Base-by-base conservation (phyloP, 2,329 filamentous ascomycete genomes). In the Acarospora socialis region DNA sequence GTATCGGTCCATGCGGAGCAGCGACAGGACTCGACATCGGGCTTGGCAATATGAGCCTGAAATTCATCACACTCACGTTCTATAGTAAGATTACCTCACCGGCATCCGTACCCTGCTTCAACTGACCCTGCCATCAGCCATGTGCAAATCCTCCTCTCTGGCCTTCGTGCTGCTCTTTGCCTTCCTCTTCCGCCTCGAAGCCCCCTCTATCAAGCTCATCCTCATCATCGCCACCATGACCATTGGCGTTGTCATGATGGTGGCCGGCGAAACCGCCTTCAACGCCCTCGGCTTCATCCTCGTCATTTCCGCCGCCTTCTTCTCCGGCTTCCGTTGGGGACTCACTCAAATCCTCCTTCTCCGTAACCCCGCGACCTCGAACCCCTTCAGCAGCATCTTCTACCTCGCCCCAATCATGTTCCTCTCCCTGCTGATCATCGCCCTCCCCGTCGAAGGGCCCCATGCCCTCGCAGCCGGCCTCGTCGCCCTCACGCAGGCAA, bases 391-490 rank as follows among this genome's bases (percentile, higher is more conserved):
- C 9, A 92, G 81, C 46, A 92, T 98, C 44, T 94, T 95, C 60
- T 94, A 86, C 58, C 73, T 98, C n/a, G 86, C 86, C 1, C 90
- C 90, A 2, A 72, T 94, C 57, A 98, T 98, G 90, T 98, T 98
- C 49, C 26, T 79, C 41, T 78, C 78, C 13, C 67, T 98, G 18
- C 63, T 92, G 31, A 47, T 74, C 35, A 79, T 98, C 41, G 83
- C 90, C 18, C 59, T 94, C 13, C 79, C 83, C 2, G 77, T 92
- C 4, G 90, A 98, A 57, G 86, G 86, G 2, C 71, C 86, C 30
- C 52, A 60, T 4, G 66, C 70, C 6, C 70, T 95, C 5, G 52
- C 68, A 35, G 67, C 70, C 8, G 83, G 82, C 2, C 57, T 92
- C 19, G 55, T 59, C 19, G 56, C 55, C 6, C 67, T 98, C 1